These are phyloP conservation scores for Naganishia cerealis DNA, from an alignment of 1,284 basidiomycete species.

Conservation along the genomic window DNA sequence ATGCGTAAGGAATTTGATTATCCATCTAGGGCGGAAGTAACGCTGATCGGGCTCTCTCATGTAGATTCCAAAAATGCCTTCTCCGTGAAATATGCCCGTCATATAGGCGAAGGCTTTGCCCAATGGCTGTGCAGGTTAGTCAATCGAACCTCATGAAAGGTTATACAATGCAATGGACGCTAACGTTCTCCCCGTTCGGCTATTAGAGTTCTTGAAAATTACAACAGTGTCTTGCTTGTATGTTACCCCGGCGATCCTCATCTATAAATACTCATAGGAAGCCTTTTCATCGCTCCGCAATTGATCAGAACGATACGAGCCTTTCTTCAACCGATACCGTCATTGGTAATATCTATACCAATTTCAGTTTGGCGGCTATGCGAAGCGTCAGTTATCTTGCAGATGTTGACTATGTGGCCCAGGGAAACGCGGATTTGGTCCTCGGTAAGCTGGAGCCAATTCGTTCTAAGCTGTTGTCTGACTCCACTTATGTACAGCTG, in stretches of 20 bases:
- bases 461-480: background rate
- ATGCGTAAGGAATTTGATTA: slow-evolving; percentile 57
- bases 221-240: slow-evolving; percentile 52
- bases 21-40: background rate
- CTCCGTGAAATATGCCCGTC: slow-evolving; percentile 44
- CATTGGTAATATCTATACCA: slow-evolving; percentile 80
- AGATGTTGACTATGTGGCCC: slow-evolving; percentile 23
- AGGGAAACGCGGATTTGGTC: slow-evolving; percentile 6
- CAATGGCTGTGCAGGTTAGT: slow-evolving; percentile 49
- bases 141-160: background rate
- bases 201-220: slow-evolving; percentile 50
- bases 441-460: background rate
- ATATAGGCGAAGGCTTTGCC: slow-evolving; percentile 43
- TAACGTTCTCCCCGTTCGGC: background rate
- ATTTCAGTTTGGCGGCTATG: slow-evolving; percentile 79
- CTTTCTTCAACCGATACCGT: slow-evolving; percentile 69
- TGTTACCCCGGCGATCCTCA: slow-evolving; percentile 31
- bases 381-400: slow-evolving; percentile 82
- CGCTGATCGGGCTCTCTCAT: too few relatives aligned
- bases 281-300: background rate
- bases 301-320: slow-evolving; percentile 62
- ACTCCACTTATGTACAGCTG: background rate
- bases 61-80: slow-evolving; percentile 51
- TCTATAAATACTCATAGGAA: background rate
- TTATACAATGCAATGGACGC: background rate